Evolutionary conservation across 306 rosid genomes (phyloP), one percentile per base, ranked within the genome.

Genomic region (Quercus rubra): DNA sequence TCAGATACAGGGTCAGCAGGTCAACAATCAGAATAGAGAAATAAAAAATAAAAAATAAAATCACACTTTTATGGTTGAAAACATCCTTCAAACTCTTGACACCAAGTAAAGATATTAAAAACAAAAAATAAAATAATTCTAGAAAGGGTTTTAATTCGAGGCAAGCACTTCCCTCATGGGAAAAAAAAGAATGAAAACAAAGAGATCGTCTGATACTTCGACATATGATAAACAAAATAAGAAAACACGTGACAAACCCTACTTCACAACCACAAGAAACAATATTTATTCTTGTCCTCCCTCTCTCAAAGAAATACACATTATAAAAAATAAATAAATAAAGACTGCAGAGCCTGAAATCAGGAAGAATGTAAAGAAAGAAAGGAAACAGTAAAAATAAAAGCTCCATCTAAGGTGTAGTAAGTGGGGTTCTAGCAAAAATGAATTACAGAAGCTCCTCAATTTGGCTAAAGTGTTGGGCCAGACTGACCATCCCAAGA

Each of bases 1-100:
- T 62, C 21, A 43, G 62, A 35, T 19, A 61, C 59, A 82, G 68
- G 64, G 70, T 76, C 63, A 35, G 41, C 61, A 75, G 25, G 8
- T 75, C 74, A 73, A 82, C 55, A 30, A 70, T 43, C 71, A 31
- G 75, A 46, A 73, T 41, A 41, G 66, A 75, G 30, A 70, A 46
- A 51, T 71, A 21, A 18, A 46, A 31, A 70, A 64, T 79, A 58
- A 20, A 3, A 79, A 55, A 46, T 9, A 33, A 41, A 30, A 63
- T 4, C 14, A 49, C 54, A 12, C 14, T 49, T 49, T 49, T 12
- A 30, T 17, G 38, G 46, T 15, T 70, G 33, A 27, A 68, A 80
- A 57, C 71, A 46, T n/a, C 71, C 30, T 49, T 14, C 43, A 25
- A 71, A 46, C 5, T 70, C 59, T 55, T 12, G 57, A 23, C n/a